phyloP scores from a whole-genome alignment of 2,329 filamentous ascomycete genomes.

The Cercospora sp. region DNA sequence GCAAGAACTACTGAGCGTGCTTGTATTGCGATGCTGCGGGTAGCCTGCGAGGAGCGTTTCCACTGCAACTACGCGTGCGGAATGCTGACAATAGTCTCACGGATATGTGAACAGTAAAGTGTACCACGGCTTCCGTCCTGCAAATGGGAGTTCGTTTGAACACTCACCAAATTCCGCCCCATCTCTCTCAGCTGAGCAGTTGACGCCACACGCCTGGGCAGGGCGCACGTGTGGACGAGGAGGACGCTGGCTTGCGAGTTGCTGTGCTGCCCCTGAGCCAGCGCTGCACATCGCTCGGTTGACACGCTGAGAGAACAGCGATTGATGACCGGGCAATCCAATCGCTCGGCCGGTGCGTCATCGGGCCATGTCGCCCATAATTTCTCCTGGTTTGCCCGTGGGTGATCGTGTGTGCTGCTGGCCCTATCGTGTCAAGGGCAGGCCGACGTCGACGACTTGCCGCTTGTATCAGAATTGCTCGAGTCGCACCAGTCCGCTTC shows the following conservation, averaged over 20 bases:
- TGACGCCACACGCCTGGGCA: not conserved
- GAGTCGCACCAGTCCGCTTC: constrained; percentile 7
- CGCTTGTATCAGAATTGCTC: constrained; percentile 5
- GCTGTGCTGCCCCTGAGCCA: not conserved
- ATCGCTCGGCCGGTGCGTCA: not conserved
- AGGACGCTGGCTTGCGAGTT: not conserved
- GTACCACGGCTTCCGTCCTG: not conserved
- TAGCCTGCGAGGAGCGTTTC: not conserved
- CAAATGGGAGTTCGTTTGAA: not conserved
- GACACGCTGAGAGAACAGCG: not conserved
- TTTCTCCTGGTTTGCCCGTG: not conserved
- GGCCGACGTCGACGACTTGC: not conserved
- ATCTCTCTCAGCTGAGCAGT: not conserved
- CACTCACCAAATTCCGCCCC: not conserved
- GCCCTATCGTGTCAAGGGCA: not conserved
- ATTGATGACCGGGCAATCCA: not conserved
- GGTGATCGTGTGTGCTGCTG: not conserved
- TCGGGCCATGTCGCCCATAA: not conserved
- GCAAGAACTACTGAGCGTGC: not conserved
- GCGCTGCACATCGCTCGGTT: not conserved
- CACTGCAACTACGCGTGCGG: not conserved
- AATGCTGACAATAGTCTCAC: not conserved
- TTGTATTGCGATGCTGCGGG: not conserved
- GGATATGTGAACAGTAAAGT: not conserved
- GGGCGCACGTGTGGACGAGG: constrained; percentile 2